phyloP scores from a whole-genome alignment of 2,329 filamentous ascomycete genomes.

The Cladosporium sp. region DNA sequence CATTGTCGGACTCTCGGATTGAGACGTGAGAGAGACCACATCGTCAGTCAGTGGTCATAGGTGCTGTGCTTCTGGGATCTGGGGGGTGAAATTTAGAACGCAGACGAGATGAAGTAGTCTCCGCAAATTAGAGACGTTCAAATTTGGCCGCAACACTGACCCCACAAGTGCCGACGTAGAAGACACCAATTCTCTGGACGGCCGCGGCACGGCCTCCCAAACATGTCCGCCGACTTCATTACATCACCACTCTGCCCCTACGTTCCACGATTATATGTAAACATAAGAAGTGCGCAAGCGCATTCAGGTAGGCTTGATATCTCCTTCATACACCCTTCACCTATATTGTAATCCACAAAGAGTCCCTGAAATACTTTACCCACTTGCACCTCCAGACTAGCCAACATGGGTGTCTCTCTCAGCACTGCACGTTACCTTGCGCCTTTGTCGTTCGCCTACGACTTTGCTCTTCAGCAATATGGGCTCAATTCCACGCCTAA shows the following conservation, averaged over 20 bases:
- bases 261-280: constrained; percentile 2
- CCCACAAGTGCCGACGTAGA: no score
- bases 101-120: not conserved
- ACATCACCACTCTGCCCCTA: constrained; percentile 5
- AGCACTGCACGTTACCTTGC: constrained; percentile 53
- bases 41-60: not conserved
- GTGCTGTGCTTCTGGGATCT: not conserved
- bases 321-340: not conserved
- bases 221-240: not conserved
- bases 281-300: not conserved
- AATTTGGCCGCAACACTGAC: no score
- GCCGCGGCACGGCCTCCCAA: not conserved
- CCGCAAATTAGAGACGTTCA: not conserved
- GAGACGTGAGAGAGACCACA: not conserved
- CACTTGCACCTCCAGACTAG: not conserved
- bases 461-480: constrained; percentile 58
- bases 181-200: not conserved
- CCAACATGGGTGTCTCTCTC: constrained; percentile 50
- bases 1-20: not conserved
- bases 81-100: not conserved
- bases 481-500: constrained; percentile 54
- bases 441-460: constrained; percentile 51
- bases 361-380: not conserved
- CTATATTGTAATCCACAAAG: not conserved
- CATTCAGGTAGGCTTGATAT: not conserved